Conservation (phyloP, 495 filamentous ascomycete species). For the Penicillium cosmopolitanum region DNA sequence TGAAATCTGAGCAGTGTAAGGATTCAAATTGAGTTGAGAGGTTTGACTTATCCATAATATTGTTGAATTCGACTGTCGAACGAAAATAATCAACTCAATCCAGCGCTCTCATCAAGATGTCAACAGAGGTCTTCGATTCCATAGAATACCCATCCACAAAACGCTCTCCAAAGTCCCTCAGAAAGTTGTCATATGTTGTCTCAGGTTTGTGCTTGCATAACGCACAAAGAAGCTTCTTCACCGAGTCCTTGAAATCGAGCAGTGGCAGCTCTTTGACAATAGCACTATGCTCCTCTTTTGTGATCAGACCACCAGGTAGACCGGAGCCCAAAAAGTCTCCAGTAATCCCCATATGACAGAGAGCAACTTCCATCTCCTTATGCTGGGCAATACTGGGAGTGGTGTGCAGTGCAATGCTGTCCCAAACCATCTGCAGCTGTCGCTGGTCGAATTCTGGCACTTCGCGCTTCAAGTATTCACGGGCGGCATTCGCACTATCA, state of each 20-base stretch:
- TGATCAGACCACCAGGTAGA: conserved; percentile 28
- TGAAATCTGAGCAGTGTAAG: neutral
- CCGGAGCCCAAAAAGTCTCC: conserved; percentile 52
- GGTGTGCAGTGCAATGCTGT: conserved; percentile 57
- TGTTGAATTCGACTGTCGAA: neutral
- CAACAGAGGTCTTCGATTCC: neutral
- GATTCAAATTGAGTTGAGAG: neutral
- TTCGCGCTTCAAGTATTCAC: conserved; percentile 42
- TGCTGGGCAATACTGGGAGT: conserved; percentile 41
- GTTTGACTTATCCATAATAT: neutral
- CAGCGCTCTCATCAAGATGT: neutral
- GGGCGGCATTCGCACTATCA: conserved; percentile 54
- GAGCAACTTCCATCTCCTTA: conserved; percentile 51
- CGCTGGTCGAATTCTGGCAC: conserved; percentile 37
- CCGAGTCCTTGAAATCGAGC: conserved; percentile 33
- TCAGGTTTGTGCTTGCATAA: conserved; percentile 51
- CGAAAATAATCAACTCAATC: neutral
- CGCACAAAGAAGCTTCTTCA: conserved; percentile 43
- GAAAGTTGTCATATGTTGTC: conserved; percentile 55
- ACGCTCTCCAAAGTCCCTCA: conserved; percentile 37
- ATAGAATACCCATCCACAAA: conserved; percentile 9
- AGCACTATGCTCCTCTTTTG: conserved; percentile 35
- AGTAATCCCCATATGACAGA: conserved; percentile 38
- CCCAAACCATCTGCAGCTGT: conserved; percentile 54
- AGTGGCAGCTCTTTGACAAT: conserved; percentile 43